These are phyloP conservation scores for Yarrowia bubula DNA, from an alignment of 805 yeast genomes.

Conservation along the genomic window DNA sequence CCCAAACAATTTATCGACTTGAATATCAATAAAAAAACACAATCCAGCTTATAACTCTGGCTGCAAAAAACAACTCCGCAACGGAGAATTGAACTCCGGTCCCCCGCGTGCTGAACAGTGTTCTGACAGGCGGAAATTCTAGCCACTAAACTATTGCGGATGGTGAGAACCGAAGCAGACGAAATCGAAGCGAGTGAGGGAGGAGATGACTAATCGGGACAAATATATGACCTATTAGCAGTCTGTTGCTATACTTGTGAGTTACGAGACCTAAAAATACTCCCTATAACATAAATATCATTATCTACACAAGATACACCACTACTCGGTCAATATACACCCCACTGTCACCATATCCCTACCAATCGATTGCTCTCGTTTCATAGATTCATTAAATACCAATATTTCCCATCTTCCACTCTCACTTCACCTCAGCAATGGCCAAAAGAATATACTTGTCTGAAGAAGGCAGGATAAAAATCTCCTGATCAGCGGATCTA, in stretches of 20 bases:
- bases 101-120: conserved; percentile 23
- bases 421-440: not conserved
- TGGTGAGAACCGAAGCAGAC: not conserved
- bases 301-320: too few relatives aligned
- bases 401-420: not conserved
- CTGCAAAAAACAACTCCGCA: conserved; percentile 12
- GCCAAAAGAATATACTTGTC: conserved; percentile 10
- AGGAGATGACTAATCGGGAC: not conserved
- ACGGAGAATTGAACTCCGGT: conserved; percentile 26
- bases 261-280: too few relatives aligned
- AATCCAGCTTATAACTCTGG: not conserved
- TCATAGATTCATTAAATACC: not conserved
- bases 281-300: too few relatives aligned
- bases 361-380: too few relatives aligned
- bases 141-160: conserved; percentile 42
- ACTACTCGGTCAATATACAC: not conserved
- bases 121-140: conserved; percentile 43
- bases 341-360: too few relatives aligned
- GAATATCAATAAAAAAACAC: not conserved
- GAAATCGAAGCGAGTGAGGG: not conserved
- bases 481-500: not conserved
- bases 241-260: too few relatives aligned
- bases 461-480: not conserved
- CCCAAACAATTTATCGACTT: not conserved
- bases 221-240: not conserved